Evolutionary conservation across 108 stramenopile genomes (phyloP).

Genomic region (Stephanodiscus minutulus): DNA sequence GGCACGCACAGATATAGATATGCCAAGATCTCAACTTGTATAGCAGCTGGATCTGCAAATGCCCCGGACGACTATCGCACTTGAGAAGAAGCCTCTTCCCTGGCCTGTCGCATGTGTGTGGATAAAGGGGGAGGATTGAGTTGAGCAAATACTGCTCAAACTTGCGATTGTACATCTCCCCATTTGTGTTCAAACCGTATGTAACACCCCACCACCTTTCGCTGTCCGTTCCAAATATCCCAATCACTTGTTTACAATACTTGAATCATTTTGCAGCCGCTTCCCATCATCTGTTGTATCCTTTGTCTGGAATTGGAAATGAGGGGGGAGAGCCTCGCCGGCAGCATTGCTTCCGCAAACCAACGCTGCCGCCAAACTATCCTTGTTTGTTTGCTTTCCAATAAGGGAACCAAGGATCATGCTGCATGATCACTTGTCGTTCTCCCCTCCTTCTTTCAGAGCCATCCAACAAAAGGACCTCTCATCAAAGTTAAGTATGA

Average conservation of each 20-base stretch:
- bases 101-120: not conserved
- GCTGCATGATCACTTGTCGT: too few relatives aligned
- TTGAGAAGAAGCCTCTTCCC: constrained; percentile 23
- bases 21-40: not conserved
- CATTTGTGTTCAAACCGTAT: constrained; percentile 9
- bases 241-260: not conserved
- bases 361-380: not conserved
- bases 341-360: constrained; percentile 3
- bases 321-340: not conserved
- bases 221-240: not conserved
- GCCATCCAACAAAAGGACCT: too few relatives aligned
- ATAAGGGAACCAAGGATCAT: not conserved
- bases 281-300: not conserved
- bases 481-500: too few relatives aligned
- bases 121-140: constrained; percentile 11
- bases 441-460: too few relatives aligned
- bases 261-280: too few relatives aligned
- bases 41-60: not conserved
- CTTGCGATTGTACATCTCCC: constrained; percentile 7
- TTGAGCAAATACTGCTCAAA: constrained; percentile 5
- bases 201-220: not conserved
- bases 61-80: constrained; percentile 19
- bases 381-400: not conserved
- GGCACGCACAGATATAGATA: constrained; percentile 10
- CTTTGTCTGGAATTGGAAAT: not conserved